phyloP scores from a whole-genome alignment of 2,329 filamentous ascomycete genomes.

The Aspergillus sp. region DNA sequence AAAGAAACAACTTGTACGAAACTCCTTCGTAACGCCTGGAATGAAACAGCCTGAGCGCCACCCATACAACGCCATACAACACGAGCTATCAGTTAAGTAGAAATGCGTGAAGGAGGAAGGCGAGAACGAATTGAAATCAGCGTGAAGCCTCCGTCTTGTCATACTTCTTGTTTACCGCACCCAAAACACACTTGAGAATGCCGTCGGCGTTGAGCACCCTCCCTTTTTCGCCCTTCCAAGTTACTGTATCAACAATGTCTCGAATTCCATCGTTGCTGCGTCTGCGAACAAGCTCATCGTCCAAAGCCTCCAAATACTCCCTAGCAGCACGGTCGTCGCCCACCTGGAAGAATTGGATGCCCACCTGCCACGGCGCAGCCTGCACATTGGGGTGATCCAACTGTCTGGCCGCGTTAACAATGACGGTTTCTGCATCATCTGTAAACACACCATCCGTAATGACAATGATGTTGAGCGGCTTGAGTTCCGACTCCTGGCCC shows the following conservation, averaged over 20 bases:
- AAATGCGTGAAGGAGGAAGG: neutral
- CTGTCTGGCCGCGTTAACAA: constrained; percentile 66
- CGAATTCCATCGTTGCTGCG: constrained; percentile 52
- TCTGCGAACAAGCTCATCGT: constrained; percentile 66
- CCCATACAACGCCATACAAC: neutral
- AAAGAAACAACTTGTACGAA: neutral
- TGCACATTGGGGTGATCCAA: constrained; percentile 54
- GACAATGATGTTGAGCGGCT: constrained; percentile 86
- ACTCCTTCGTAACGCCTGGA: neutral
- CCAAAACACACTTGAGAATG: constrained; percentile 80
- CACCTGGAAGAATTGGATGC: constrained; percentile 95
- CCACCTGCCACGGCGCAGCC: constrained; percentile 74
- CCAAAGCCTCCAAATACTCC: constrained; percentile 67
- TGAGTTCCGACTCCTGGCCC: constrained; percentile 47
- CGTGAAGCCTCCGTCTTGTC: constrained; percentile 47
- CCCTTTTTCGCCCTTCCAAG: constrained; percentile 59
- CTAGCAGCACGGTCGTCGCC: constrained; percentile 69
- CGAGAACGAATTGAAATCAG: constrained; percentile 3
- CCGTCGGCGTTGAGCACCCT: constrained; percentile 63
- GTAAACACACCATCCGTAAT: constrained; percentile 84
- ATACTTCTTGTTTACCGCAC: constrained; percentile 67
- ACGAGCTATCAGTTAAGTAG: neutral
- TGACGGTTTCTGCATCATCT: constrained; percentile 72
- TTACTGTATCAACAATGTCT: constrained; percentile 91
- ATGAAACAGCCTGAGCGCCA: neutral